Conservation (phyloP, 108 stramenopile genomes). For the Cyclotella choctawhatcheeana region DNA sequence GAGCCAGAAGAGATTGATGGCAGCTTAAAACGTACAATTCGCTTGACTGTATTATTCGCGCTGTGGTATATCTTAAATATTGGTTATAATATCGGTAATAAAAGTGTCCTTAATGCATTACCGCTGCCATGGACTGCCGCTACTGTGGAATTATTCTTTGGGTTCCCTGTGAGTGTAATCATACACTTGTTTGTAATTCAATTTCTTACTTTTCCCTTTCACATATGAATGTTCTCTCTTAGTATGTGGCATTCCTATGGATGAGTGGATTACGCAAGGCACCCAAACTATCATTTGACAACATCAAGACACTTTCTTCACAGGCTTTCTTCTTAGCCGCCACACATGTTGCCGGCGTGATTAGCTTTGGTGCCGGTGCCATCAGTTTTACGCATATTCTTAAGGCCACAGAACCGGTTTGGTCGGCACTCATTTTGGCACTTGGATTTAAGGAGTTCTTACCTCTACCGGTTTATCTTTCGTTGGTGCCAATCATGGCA, state of each 20-base stretch:
- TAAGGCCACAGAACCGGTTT: constrained; percentile 92
- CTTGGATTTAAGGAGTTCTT: constrained; percentile 80
- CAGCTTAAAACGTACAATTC: constrained; percentile 30
- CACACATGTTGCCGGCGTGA: no score
- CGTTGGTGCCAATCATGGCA: constrained; percentile 88
- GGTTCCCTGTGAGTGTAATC: constrained; percentile 86
- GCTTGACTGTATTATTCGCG: constrained; percentile 87
- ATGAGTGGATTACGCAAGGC: constrained; percentile 79
- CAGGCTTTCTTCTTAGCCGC: no score
- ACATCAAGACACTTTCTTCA: constrained; percentile 81
- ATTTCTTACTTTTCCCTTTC: no score
- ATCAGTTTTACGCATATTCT: constrained; percentile 92
- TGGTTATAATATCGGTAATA: constrained; percentile 97
- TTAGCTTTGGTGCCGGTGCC: constrained; percentile 83
- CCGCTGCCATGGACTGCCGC: neutral
- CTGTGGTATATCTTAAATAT: constrained; percentile 98
- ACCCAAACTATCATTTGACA: constrained; percentile 57
- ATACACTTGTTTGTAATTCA: no score
- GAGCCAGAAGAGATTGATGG: no score
- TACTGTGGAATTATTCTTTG: neutral
- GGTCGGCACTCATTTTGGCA: constrained; percentile 78
- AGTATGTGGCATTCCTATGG: no score
- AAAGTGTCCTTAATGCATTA: constrained; percentile 52
- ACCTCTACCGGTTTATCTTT: constrained; percentile 72
- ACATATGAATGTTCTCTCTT: no score